Evolutionary conservation across 495 filamentous ascomycete species (phyloP), one percentile per base, ranked within the genome.

Genomic region (Xeromyces bisporus): DNA sequence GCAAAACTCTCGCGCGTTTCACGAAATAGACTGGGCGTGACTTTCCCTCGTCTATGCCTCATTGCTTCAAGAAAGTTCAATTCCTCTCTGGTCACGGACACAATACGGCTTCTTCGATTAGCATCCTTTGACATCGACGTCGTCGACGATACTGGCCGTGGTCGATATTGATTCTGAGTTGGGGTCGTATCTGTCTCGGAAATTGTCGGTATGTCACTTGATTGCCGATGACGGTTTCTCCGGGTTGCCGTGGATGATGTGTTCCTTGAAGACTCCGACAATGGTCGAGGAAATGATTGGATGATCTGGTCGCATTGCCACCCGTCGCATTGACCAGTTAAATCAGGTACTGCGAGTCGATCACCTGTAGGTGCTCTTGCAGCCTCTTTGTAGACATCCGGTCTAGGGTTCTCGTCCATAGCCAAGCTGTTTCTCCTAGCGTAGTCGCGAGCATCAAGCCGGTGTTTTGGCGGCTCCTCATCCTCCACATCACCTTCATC

Each of bases 51-150:
- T 44, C 84, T 84, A 41, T 70, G 54, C 20, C 85, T 66, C 66
- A 93, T 74, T 9, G 80, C 78, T 39, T 81, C 78, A 6, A 93
- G 58, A 4, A 93, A 58, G 46, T 78, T 71, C 44, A 84, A 77
- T 47, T 93, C 85, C 51, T 92, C 81, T 31, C 71, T 65, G 0
- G 82, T 92, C 29, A 92, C 82, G 0, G 79, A 76, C 69, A 93
- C 89, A 23, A 89, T 60, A 23, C 75, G 73, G 30, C 70, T 76
- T 38, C 65, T 62, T 14, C 57, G 44, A 29, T 61, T 54, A 33
- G 20, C 45, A 39, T 31, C 48, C 28, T 26, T 13, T 42, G 46
- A 9, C 42, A 41, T 23, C 11, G 13, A 27, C n/a, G 12, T 28
- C 5, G 17, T 26, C 34, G 11, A 10, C 15, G 23, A 36, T 37